Base-by-base conservation (phyloP, 2,329 filamentous ascomycete genomes). In the Scytalidium lignicola region DNA sequence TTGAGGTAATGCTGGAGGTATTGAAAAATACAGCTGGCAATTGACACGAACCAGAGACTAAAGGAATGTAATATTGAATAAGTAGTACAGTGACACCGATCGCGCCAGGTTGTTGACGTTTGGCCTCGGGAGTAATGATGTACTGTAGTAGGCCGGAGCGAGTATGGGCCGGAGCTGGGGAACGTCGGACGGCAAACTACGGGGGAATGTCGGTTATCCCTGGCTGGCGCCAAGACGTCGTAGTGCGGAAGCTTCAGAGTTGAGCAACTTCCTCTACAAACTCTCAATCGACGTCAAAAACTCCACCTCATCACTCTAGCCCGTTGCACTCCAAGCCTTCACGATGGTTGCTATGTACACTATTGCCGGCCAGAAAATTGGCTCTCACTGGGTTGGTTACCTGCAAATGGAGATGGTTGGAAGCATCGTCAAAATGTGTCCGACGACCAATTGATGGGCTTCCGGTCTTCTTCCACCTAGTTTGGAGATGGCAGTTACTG, bases 261-360 rank as follows among this genome's bases (percentile, higher is more conserved):
- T 29, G 44, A 46, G 41, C 50, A 49, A 55, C 49, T 32, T 49
- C 54, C 52, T 54, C 55, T n/a, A 51, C 51, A 46, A 54, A 54
- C 51, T n/a, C 48, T 58, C 56, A 57, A 58, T 54, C 48, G 48
- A 52, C 40, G 41, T 47, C 43, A 42, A 48, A 32, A 51, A 37
- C 44, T 50, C 46, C 23, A 41, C 15, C 22, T 41, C 48, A 47
- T 19, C 22, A 26, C 29, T 13, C 48, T 45, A 32, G 40, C 13
- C 50, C 43, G 5, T 51, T 52, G 15, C 50, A 13, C 10, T 17
- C 48, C 49, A 41, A 56, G 50, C 46, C 51, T 54, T 51, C 57
- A 65, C 58, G 46, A 65, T 65, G 63, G 58, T 62, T 52, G 54
- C 55, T 55, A 56, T 57, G 44, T 65, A 65, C 52, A 58, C 54